Conservation (phyloP, 306 rosid species). For the Quercus berberidifolia region DNA sequence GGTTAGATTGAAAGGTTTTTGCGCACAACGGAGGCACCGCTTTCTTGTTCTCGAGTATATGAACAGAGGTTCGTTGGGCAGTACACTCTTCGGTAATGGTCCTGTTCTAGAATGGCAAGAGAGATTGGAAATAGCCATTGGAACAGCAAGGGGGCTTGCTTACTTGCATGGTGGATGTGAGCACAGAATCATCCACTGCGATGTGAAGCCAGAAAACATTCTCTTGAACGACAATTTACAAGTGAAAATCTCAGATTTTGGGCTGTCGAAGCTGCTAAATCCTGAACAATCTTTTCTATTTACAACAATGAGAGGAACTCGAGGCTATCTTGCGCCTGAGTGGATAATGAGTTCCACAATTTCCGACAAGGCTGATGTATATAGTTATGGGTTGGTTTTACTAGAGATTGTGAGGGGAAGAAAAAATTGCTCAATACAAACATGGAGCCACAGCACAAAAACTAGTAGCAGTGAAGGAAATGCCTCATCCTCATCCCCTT, state of each 20-base stretch:
- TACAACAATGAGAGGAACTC: conserved; percentile 94
- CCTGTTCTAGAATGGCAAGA: conserved; percentile 91
- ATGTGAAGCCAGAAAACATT: conserved; percentile 89
- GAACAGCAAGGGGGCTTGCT: conserved; percentile 91
- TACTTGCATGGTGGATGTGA: conserved; percentile 81
- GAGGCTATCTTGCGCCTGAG: conserved; percentile 92
- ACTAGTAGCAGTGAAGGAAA: conserved; percentile 43
- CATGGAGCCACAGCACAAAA: conserved; percentile 58
- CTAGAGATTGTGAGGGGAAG: conserved; percentile 82
- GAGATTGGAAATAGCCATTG: conserved; percentile 73
- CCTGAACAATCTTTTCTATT: conserved; percentile 77
- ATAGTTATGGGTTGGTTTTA: conserved; percentile 87
- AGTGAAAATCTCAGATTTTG: conserved; percentile 90
- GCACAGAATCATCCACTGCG: conserved; percentile 81
- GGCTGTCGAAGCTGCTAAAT: conserved; percentile 77
- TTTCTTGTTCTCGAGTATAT: conserved; percentile 79
- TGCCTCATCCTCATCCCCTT: conserved; percentile 43
- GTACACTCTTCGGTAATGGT: conserved; percentile 65
- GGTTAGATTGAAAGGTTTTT: conserved; percentile 80
- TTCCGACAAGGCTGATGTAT: conserved; percentile 83
- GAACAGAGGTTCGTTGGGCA: conserved; percentile 85
- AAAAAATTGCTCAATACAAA: conserved; percentile 53
- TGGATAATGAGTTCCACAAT: conserved; percentile 87
- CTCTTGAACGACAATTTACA: conserved; percentile 70
- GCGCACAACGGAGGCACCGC: conserved; percentile 70